Evolutionary conservation across 2,329 filamentous ascomycete genomes (phyloP), one percentile per base, ranked within the genome.

Genomic region (Aspergillus sp.): DNA sequence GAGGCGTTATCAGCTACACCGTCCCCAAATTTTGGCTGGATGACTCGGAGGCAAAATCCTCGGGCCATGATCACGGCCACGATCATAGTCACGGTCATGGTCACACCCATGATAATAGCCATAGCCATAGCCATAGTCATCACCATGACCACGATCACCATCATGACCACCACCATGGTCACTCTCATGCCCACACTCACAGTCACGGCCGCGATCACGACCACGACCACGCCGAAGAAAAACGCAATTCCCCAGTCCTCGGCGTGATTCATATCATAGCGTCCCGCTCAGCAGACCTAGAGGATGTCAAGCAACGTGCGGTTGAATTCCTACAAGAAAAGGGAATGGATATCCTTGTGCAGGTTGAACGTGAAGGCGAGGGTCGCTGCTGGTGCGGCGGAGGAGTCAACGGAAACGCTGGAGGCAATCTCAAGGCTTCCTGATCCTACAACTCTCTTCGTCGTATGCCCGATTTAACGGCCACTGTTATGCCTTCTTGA

Each of bases 1-100:
- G 90, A 32, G 95, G 93, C 0, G 93, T 99, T 0, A 87, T 89
- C 0, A 88, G 89, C 52, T 98, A 97, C 68, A 83, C 89, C 1
- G 90, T 90, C 1, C 93, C 93, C 7, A 89, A 92, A 66, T 97
- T 98, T 70, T 99, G 95, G 95, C 79, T 95, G 13, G 91, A 96
- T 65, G 92, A 96, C 62, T 79, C 78, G 30, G 79, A 72, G 15
- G 69, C 70, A 2, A 69, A 73, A 18, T 70, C 76, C 50, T 73
- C 74, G 0, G 73, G 57, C 0, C 60, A 78, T 54, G 68, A 67
- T 6, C 77, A 80, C 58, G 70, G 69, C 9, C 76, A 80, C 57
- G 47, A 41, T 24, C 56, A 67, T 51, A 72, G 73, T 17, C 71
- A 76, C 39, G 62, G 54, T 7, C 68, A 73, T 55, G 57, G 64